Base-by-base conservation (phyloP, 139 green algal genomes). In the Coelastrella sp. region DNA sequence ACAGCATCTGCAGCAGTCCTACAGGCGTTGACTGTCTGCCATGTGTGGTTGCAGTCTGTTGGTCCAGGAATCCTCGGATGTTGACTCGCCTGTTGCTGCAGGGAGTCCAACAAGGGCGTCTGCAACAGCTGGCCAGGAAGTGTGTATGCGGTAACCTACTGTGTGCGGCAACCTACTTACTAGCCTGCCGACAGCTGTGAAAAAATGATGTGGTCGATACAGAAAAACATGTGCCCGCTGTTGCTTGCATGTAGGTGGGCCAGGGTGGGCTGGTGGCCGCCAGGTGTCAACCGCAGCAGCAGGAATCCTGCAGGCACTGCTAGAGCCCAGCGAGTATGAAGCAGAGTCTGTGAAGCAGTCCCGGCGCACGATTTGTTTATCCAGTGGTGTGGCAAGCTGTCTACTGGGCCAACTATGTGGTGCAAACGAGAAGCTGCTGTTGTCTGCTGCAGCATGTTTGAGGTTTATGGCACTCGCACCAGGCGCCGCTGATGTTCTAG, bases 381-480 rank as follows among this genome's bases (percentile, higher is more conserved):
- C 57, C 7, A 19, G n/a, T 73, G 80, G 74, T 16, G 85, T 47
- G 47, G 73, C 14, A 2, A 7, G 19, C 3, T 60, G 14, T 14
- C 87, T 91, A 65, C 64, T 90, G 64, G 87, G 91, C 20, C 68
- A 80, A 13, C 75, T 80, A 61, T 20, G 20, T 23, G 61, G 65
- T 17, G 32, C 65, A 66, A 73, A 14, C 2, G 60, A 68, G 87
- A 90, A 56, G 84, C 93, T 75, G 89, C 87, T 32, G 91, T 88
- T 61, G 91, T 86, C 61, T 92, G 93, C 91, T 11, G 73, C 93
- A 5, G 93, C 93, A 20, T 93, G 91, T 88, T 79, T 95, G 73
- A 90, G 93, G 32, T 95, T 93, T 90, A 80, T 95, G 75, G 90
- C 92, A 6, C 81, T 94, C 59, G 89, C 89, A 58, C 93, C 93